Percentiles rank a stretch among this genome's conserved stretches.
These are phyloP conservation scores for Dictyostelium gargantuum DNA, from an alignment of 208 protist genomes.

Conservation along the genomic window DNA sequence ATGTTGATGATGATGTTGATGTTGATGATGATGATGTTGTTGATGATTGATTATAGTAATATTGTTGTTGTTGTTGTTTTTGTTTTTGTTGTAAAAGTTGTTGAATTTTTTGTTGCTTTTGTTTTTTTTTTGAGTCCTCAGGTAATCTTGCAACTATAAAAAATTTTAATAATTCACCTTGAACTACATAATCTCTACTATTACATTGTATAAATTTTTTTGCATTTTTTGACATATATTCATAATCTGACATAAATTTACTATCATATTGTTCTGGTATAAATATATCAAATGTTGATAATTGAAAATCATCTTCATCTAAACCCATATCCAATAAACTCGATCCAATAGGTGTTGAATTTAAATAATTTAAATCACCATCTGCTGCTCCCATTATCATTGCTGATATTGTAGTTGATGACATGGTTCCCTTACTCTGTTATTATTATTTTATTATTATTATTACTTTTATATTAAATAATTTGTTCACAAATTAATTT, in stretches of 20 bases:
- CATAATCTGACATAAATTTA: not conserved
- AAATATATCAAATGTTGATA: conserved; percentile 7
- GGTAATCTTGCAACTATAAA: conserved; percentile 28
- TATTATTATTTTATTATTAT: no score
- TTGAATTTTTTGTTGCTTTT: not conserved
- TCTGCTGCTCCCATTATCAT: conserved; percentile 22
- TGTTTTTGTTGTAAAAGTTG: not conserved
- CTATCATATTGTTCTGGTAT: conserved; percentile 18
- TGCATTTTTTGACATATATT: conserved; percentile 32
- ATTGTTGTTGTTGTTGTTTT: no score
- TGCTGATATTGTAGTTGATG: conserved; percentile 42
- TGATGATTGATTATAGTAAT: not conserved
- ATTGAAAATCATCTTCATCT: conserved; percentile 46
- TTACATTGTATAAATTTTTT: conserved; percentile 26
- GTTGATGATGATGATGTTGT: not conserved
- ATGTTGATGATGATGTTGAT: not conserved
- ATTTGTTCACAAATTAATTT: no score
- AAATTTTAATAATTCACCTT: conserved; percentile 50
- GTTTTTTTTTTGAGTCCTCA: not conserved
- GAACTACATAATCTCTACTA: conserved; percentile 25
- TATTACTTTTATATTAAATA: no score
- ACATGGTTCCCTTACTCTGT: not conserved
- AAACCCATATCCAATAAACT: conserved; percentile 28
- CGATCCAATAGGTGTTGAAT: not conserved
- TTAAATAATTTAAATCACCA: conserved; percentile 10